Evolutionary conservation across 768 basidiomycete genomes (phyloP).

Genomic region (Paxillus involutus): DNA sequence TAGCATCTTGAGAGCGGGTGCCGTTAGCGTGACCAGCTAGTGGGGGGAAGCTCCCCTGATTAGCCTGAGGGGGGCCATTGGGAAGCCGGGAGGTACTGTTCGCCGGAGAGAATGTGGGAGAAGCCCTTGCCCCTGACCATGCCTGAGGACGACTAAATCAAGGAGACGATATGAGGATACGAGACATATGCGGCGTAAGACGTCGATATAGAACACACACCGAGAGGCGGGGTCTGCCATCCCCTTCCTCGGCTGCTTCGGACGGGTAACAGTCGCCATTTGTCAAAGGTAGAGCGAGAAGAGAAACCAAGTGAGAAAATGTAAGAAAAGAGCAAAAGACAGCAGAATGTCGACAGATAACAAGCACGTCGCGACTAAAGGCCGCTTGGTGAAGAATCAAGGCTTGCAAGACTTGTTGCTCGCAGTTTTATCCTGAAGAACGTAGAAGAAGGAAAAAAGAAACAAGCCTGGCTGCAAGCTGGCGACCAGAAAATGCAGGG

Average conservation of each 20-base stretch:
- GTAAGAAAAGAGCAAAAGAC: slow-evolving; percentile 26
- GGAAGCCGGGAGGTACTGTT: slow-evolving; percentile 41
- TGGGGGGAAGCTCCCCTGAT: slow-evolving; percentile 44
- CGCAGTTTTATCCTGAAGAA: slow-evolving; percentile 19
- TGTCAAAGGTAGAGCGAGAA: slow-evolving; percentile 19
- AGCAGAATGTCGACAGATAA: slow-evolving; percentile 37
- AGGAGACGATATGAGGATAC: slow-evolving; percentile 9
- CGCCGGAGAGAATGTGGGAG: slow-evolving; percentile 67
- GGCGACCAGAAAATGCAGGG: slow-evolving; percentile 19
- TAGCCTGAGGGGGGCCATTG: slow-evolving; percentile 36
- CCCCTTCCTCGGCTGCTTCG: slow-evolving; percentile 65
- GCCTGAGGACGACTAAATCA: slow-evolving; percentile 45
- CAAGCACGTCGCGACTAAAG: slow-evolving; percentile 33
- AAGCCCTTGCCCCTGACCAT: slow-evolving; percentile 68
- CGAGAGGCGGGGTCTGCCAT: slow-evolving; percentile 49
- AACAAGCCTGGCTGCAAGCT: slow-evolving; percentile 25
- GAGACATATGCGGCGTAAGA: slow-evolving; percentile 14
- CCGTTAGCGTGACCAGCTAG: slow-evolving; percentile 48
- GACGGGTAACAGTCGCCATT: slow-evolving; percentile 66
- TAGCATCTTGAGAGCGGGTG: slow-evolving; percentile 40
- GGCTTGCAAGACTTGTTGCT: slow-evolving; percentile 17
- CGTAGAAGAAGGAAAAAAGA: slow-evolving; percentile 10
- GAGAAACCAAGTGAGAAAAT: slow-evolving; percentile 30
- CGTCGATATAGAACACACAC: slow-evolving; percentile 39
- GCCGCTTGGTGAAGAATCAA: slow-evolving; percentile 21